Percentiles rank a stretch among this genome's conserved stretches.
Conservation (phyloP, 257 asterid species). For the Anisodus acutangulus region DNA sequence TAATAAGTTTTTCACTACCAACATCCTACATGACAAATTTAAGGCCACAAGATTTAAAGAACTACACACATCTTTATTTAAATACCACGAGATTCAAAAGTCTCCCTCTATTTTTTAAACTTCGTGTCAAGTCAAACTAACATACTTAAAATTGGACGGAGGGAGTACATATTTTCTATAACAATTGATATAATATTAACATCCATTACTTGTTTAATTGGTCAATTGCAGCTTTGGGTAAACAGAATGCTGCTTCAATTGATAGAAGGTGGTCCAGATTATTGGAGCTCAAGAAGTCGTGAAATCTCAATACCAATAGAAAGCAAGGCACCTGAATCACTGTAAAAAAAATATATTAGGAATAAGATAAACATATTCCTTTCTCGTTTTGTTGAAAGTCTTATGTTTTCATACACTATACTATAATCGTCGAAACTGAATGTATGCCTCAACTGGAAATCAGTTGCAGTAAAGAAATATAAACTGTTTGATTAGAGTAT, state of each 20-base stretch:
- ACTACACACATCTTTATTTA: too few relatives aligned
- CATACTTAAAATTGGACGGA: too few relatives aligned
- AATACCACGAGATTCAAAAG: too few relatives aligned
- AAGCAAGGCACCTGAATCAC: neutral
- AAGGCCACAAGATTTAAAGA: too few relatives aligned
- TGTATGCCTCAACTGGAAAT: constrained; percentile 12
- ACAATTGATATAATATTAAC: neutral
- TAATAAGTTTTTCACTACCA: too few relatives aligned
- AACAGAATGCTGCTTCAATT: constrained; percentile 62
- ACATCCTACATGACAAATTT: too few relatives aligned
- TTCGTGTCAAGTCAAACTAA: too few relatives aligned
- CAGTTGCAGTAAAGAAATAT: neutral
- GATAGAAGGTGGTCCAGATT: constrained; percentile 80
- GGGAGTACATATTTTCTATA: too few relatives aligned
- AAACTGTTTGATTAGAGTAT: neutral
- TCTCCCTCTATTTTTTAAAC: too few relatives aligned
- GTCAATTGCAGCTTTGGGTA: constrained; percentile 61
- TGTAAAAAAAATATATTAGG: neutral
- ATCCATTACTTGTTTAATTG: neutral
- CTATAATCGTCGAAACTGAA: neutral
- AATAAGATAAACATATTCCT: neutral
- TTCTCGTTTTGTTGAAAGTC: neutral
- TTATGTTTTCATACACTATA: neutral
- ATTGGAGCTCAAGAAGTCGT: constrained; percentile 61
- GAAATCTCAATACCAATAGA: neutral